Base-by-base conservation (phyloP, 805 yeast genomes). In the Helenozyma rhizophorensis region DNA sequence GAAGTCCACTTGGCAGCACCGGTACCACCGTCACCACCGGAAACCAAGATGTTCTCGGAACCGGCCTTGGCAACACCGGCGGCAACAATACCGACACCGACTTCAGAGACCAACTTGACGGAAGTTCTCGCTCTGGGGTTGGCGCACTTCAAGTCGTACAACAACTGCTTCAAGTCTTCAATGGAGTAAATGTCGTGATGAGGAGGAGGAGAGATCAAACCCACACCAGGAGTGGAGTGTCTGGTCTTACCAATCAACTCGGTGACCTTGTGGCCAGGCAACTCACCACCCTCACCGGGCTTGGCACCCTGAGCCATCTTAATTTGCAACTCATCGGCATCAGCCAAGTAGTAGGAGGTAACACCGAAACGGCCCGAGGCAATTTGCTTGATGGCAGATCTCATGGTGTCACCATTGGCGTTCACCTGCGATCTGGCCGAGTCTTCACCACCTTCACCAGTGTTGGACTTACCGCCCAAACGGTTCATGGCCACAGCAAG, bases 401-500 rank as follows among this genome's bases (percentile, higher is more conserved):
- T 78, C 96, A 90, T 93, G 7, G 97, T 87, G 60, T 93, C 97
- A 53, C 97, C 97, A 50, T 85, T 85, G 31, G 76, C 81, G 40
- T 76, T 74, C 14, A 82, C 83, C 32, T 73, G 68, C 5, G 96
- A 84, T 50, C 97, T 76, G 55, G 89, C 96, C 30, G 93, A 77
- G 56, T 90, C 97, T 64, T 90, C 98, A 71, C 98, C 98, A 72
- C 98, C 98, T 71, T 90, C 98, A 70, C 98, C 98, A 42, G 97
- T 89, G 62, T 90, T 90, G 30, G 96, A 87, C 64, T 89, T 93
- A 48, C 97, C 98, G 33, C 97, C 97, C 44, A 90, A 72, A 59
- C 97, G 74, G 70, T 90, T 90, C 98, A 90, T 90, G 28, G 98
- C 98, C 35, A 90, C 95, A 10, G 98, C 98, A 50, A 90, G 69